Evolutionary conservation across 1,284 basidiomycete species (phyloP).

Genomic region (Rhodofomes roseus): DNA sequence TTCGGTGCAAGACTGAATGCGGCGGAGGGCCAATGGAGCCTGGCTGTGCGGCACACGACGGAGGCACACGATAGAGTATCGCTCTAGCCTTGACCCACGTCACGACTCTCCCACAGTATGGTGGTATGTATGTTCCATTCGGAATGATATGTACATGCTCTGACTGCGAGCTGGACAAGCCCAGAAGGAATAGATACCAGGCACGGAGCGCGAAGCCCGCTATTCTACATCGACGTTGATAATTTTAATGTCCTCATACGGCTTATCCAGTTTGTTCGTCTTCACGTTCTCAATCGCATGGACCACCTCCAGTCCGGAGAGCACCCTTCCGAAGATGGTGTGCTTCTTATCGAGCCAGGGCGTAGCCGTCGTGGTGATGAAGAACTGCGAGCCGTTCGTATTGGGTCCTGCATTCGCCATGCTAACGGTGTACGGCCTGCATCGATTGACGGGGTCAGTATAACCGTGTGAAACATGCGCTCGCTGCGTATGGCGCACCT

Average conservation of each 20-base stretch:
- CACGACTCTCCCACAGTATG: background rate
- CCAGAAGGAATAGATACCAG: background rate
- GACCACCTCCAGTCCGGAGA: conserved; percentile 55
- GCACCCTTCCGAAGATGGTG: conserved; percentile 86
- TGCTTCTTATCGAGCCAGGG: conserved; percentile 98
- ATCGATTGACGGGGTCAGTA: conserved; percentile 3
- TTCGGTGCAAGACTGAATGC: conserved; percentile 12
- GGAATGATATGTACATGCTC: background rate
- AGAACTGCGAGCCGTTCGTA: conserved; percentile 97
- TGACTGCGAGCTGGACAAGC: background rate
- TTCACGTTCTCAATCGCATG: conserved; percentile 62
- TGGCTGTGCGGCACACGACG: conserved; percentile 15
- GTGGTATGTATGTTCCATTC: background rate
- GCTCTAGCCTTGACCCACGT: conserved; percentile 12
- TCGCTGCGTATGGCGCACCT: conserved; percentile 40
- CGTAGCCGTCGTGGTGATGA: conserved; percentile 95
- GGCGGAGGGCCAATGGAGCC: conserved; percentile 4
- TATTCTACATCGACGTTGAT: conserved; percentile 72
- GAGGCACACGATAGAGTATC: conserved; percentile 24
- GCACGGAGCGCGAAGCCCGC: background rate
- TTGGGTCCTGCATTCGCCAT: conserved; percentile 98
- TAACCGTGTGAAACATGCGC: background rate
- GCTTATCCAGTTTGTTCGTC: conserved; percentile 82
- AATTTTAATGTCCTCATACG: conserved; percentile 89
- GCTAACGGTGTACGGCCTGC: conserved; percentile 91